Evolutionary conservation across 2,329 filamentous ascomycete genomes (phyloP).

Genomic region (Sclerotinia subarctica): DNA sequence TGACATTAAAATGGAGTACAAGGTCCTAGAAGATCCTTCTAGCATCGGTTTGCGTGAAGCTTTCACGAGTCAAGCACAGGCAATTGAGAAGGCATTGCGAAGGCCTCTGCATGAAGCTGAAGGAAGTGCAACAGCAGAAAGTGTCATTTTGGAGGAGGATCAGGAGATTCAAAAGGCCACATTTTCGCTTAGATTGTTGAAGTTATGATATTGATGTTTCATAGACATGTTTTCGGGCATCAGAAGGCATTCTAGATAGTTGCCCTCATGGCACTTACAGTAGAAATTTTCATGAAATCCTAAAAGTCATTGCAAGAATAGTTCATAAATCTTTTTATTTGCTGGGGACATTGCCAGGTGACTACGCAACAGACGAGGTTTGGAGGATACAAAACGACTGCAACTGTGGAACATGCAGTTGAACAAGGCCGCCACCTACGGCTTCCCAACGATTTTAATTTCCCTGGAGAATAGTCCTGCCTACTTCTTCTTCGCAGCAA

Average conservation of each 20-base stretch:
- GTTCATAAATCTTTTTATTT: background rate
- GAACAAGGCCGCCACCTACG: background rate
- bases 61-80: constrained; percentile 63
- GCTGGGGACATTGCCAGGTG: background rate
- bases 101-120: constrained; percentile 49
- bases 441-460: background rate
- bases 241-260: constrained; percentile 12
- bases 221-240: background rate
- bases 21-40: constrained; percentile 74
- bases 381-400: background rate
- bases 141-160: constrained; percentile 74
- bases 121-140: constrained; percentile 39
- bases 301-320: background rate
- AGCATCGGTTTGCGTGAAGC: constrained; percentile 67
- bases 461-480: background rate
- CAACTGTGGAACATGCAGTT: background rate
- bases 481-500: constrained; percentile 49
- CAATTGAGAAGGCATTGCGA: constrained; percentile 74
- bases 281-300: background rate
- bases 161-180: constrained; percentile 82
- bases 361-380: background rate
- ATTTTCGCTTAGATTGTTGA: constrained; percentile 72
- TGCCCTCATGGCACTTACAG: background rate
- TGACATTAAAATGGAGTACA: constrained; percentile 93
- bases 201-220: constrained; percentile 51